Percentiles rank a stretch among this genome's conserved stretches.
Conservation (phyloP, 208 protist genomes). For the Sergeia podlipaevii region DNA sequence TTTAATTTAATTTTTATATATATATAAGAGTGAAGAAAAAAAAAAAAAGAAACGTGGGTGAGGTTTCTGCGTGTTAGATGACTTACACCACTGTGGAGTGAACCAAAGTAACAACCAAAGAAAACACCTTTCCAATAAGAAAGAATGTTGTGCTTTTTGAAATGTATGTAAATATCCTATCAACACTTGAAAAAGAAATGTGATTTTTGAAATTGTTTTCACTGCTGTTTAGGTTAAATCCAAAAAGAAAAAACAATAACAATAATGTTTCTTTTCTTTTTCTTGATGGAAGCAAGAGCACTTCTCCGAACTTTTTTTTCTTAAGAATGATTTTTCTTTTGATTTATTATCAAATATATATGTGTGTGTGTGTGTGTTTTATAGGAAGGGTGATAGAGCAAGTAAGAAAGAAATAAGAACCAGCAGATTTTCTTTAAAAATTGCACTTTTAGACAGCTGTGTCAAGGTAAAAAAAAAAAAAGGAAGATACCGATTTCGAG, state of each 20-base stretch:
- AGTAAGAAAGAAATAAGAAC: background rate
- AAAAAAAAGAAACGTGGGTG: background rate
- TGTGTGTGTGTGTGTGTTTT: constrained; percentile 5
- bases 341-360: background rate
- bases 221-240: too few relatives aligned
- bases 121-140: background rate
- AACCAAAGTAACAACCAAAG: background rate
- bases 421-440: background rate
- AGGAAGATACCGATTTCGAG: constrained; percentile 3
- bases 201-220: too few relatives aligned
- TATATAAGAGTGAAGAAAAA: background rate
- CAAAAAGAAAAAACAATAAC: background rate
- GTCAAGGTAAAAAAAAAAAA: constrained; percentile 4
- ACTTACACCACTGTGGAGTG: too few relatives aligned
- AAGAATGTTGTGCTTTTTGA: background rate
- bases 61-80: too few relatives aligned
- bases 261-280: background rate
- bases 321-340: constrained; percentile 11
- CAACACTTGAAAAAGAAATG: constrained; percentile 3
- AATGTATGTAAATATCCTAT: background rate
- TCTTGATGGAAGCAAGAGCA: background rate
- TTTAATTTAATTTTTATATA: background rate
- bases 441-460: background rate
- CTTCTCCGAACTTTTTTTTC: background rate
- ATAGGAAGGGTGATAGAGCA: background rate